Evolutionary conservation across 140 eudicot species (phyloP), one percentile per base, ranked within the genome.

Genomic region (Ambrosia hybrid): DNA sequence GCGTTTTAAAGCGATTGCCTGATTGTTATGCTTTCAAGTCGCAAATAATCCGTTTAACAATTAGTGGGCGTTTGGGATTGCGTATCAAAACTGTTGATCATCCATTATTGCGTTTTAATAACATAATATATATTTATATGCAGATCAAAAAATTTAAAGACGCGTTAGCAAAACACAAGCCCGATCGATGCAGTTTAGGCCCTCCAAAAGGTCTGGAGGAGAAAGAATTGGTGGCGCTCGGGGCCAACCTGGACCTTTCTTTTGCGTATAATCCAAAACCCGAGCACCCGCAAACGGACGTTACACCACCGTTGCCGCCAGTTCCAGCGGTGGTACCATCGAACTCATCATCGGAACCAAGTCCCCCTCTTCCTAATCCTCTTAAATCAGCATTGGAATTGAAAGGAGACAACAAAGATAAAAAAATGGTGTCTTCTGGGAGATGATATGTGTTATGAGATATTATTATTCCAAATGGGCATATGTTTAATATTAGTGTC

Each of bases 141-240:
- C 89, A 89, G 96, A 89, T 89, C 43, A 87, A 89, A 84, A 89
- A 89, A 70, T 89, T 89, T 72, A 89, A 74, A 76, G 91, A 89
- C 48, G 91, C 96, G 0, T 51, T 89, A 80, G 91, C 91, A 33
- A 89, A 85, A 79, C 84, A 89, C 82, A 69, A 80, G 38, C 75
- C 91, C 0, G 84, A 69, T 11, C 75, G 85, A 52, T 80, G 94
- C 76, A 82, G 89, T 79, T 81, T 89, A 34, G 94, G 86, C 12
- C 89, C 85, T 30, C 17, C 87, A 3, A 85, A 87, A 71, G 96
- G 96, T 48, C 77, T 89, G 36, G 96, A 87, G 83, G 94, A 89
- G 89, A 89, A 86, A 76, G 94, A 87, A 67, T 72, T 89, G 6
- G 48, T 65, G 61, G 96, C 96, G 12, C 91, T 89, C 39, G 76